Evolutionary conservation across 2,329 filamentous ascomycete genomes (phyloP).

Genomic region (Clarireedia paspali): DNA sequence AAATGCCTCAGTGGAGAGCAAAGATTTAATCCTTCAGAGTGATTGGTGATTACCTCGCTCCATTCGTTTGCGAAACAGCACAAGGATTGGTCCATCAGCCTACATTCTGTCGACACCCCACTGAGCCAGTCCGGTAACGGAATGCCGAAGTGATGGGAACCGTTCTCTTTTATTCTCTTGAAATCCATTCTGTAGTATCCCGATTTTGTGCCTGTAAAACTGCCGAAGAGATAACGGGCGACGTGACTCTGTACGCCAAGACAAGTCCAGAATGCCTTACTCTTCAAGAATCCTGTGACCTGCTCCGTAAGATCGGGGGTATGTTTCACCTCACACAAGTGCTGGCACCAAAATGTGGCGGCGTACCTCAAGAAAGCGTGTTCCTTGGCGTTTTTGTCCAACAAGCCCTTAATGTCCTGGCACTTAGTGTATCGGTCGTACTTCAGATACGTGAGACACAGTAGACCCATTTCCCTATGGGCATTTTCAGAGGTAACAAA

Average conservation of each 20-base stretch:
- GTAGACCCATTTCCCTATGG: not conserved
- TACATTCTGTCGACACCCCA: not conserved
- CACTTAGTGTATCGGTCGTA: constrained; percentile 6
- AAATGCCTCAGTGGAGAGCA: not conserved
- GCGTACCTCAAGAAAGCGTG: constrained; percentile 11
- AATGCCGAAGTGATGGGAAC: not conserved
- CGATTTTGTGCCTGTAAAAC: not conserved
- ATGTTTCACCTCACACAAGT: not conserved
- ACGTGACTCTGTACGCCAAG: constrained; percentile 6
- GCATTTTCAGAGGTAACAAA: constrained; percentile 1
- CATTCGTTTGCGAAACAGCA: not conserved
- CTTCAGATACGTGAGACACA: constrained; percentile 9
- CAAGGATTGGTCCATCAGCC: not conserved
- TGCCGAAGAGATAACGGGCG: constrained; percentile 10
- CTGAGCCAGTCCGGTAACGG: not conserved
- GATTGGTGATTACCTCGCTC: not conserved
- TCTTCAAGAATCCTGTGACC: constrained; percentile 3
- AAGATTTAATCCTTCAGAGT: not conserved
- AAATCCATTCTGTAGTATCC: not conserved
- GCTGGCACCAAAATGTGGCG: constrained; percentile 9
- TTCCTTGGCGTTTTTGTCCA: not conserved
- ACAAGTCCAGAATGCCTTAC: constrained; percentile 11
- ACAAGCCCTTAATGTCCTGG: not conserved
- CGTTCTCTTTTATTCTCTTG: no score
- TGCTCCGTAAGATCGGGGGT: not conserved